Conservation (phyloP, 2,329 filamentous ascomycete species). For the Fusarium succisae region DNA sequence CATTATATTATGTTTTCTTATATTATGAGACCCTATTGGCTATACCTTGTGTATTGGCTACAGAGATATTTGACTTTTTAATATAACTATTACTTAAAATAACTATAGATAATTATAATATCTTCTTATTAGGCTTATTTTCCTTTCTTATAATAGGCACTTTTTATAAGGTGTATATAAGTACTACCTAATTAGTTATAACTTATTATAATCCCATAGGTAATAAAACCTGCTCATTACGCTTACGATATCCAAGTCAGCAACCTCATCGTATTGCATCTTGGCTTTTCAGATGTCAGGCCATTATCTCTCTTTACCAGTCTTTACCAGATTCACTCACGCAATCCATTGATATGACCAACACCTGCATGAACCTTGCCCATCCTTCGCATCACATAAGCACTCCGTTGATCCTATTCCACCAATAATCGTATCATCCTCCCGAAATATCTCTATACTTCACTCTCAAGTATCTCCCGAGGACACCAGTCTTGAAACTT, state of each 20-base stretch:
- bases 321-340: too few relatives aligned
- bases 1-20: too few relatives aligned
- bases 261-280: background rate
- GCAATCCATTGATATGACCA: background rate
- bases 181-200: background rate
- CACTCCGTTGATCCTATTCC: background rate
- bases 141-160: too few relatives aligned
- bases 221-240: rapidly evolving
- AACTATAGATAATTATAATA: background rate
- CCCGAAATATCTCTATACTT: background rate
- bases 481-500: background rate
- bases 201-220: rapidly evolving
- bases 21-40: too few relatives aligned
- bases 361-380: background rate
- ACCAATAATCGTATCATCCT: background rate
- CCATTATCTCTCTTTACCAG: background rate
- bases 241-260: background rate
- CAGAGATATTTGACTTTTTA: too few relatives aligned
- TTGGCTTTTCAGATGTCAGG: background rate
- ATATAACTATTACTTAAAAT: too few relatives aligned
- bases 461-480: background rate
- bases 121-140: background rate
- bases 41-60: too few relatives aligned
- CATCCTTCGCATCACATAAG: background rate
- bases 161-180: rapidly evolving